Percentiles rank a stretch among this genome's conserved stretches.
These are phyloP conservation scores for Penicillium frequentans DNA, from an alignment of 2,329 filamentous ascomycete genomes.

Conservation along the genomic window DNA sequence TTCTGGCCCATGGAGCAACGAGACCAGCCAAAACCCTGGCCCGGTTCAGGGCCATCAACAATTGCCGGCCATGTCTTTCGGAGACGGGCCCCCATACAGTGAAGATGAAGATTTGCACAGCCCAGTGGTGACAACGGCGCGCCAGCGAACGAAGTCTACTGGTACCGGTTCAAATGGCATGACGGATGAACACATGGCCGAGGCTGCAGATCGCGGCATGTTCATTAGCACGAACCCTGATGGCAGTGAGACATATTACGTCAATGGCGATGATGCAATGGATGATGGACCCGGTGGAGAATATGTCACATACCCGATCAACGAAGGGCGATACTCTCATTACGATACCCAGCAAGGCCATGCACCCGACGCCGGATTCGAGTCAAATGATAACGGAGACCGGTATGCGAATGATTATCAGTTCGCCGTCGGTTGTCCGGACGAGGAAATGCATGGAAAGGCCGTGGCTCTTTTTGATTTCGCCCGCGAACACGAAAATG, in stretches of 20 bases:
- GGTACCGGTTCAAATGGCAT: conserved; percentile 40
- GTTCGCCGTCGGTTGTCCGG: conserved; percentile 90
- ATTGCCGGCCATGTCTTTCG: conserved; percentile 78
- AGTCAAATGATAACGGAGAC: conserved; percentile 55
- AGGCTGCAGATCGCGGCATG: conserved; percentile 59
- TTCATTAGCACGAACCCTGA: conserved; percentile 68
- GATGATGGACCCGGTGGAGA: conserved; percentile 74
- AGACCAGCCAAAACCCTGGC: conserved; percentile 46
- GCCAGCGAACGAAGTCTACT: conserved; percentile 78
- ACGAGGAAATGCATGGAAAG: conserved; percentile 97
- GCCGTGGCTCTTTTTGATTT: conserved; percentile 96
- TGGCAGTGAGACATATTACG: conserved; percentile 72
- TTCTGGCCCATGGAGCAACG: conserved; percentile 48
- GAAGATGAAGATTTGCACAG: conserved; percentile 95
- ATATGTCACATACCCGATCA: conserved; percentile 73
- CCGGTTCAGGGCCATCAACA: conserved; percentile 56
- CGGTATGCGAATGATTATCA: conserved; percentile 90
- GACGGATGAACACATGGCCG: conserved; percentile 29
- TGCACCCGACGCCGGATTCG: conserved; percentile 31
- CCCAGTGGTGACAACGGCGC: conserved; percentile 77
- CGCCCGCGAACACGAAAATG: conserved; percentile 92
- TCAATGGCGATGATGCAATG: conserved; percentile 62
- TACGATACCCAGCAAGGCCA: conserved; percentile 41
- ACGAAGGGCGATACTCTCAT: conserved; percentile 60
- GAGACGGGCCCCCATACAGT: conserved; percentile 87